A percentile compares a stretch with the other conserved stretches of the same genome.
phyloP scores from a whole-genome alignment of 2,329 filamentous ascomycete species.

The Paraphoma chrysanthemicola region DNA sequence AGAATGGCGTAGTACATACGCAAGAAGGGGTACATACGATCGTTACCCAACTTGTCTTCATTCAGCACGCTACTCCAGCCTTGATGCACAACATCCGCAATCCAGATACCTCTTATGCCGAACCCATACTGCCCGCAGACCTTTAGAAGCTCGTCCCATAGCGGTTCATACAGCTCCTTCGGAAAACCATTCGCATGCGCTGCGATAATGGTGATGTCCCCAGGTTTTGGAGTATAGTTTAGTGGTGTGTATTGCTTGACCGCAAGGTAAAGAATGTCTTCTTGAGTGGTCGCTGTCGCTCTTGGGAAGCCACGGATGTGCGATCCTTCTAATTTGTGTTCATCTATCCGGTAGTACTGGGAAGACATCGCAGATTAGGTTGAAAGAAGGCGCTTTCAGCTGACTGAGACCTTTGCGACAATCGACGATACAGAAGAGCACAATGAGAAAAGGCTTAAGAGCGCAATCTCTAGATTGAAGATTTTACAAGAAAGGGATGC shows the following conservation, averaged over 20 bases:
- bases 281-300: conserved; percentile 74
- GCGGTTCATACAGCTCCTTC: conserved; percentile 93
- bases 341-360: conserved; percentile 67
- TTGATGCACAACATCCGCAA: conserved; percentile 87
- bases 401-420: background rate
- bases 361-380: conserved; percentile 43
- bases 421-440: background rate
- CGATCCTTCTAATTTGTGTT: conserved; percentile 71
- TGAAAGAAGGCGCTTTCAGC: background rate
- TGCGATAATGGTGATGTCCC: conserved; percentile 84
- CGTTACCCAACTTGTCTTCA: conserved; percentile 77
- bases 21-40: conserved; percentile 66
- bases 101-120: conserved; percentile 83
- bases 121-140: conserved; percentile 66
- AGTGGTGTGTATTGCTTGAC: conserved; percentile 89
- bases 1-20: background rate
- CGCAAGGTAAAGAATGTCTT: conserved; percentile 74
- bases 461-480: background rate
- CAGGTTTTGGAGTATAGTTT: conserved; percentile 72
- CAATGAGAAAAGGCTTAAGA: background rate
- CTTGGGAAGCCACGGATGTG: conserved; percentile 84
- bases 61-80: conserved; percentile 81
- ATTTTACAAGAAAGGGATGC: background rate
- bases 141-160: conserved; percentile 82
- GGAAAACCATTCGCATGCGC: conserved; percentile 93